Evolutionary conservation across 2,329 filamentous ascomycete species (phyloP), one percentile per base, ranked within the genome.

Genomic region (Alternaria rosae): DNA sequence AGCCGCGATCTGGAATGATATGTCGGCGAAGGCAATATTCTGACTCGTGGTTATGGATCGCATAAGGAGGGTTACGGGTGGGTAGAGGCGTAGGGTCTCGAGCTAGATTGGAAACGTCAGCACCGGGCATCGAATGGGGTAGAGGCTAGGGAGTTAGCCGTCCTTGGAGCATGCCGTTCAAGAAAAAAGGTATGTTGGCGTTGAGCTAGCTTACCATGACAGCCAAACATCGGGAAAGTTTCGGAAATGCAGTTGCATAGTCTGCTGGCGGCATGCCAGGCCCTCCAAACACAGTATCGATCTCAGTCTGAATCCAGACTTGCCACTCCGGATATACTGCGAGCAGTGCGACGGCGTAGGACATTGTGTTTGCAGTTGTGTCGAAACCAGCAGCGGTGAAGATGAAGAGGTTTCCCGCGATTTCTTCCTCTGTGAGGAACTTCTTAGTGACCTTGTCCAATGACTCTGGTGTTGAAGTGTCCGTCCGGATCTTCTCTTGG

Each of bases 221-320:
- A 17, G 57, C 57, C 28, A 45, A n/a, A 42, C 50, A 59, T 8
- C 57, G 50, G 9, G 48, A 23, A 28, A 41, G 41, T 28, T 43
- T 50, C 9, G 57, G 57, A 12, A 54, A 56, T 32, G 42, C 6
- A 57, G 20, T 38, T 8, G 43, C 20, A 26, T 56, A 56, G 21
- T 56, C 54, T 48, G 42, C 10, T 5, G 26, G 20, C 26, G 53
- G 25, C 15, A 23, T 35, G 10, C n/a, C 42, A 13, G 20, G 17
- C 32, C 1, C 43, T 26, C 43, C 53, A 4, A 72, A 67, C 20
- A 84, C 66, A 4, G 60, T 41, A 44, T 80, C 73, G 47, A 86
- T 77, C 47, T 87, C 85, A 57, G 82, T 81, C 11, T 56, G 54
- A 8, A 87, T 68, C 84, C 85, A 86, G 5, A 80, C 78, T 71